A percentile compares a stretch with the other conserved stretches of the same genome.
Conservation (phyloP, 2,329 filamentous ascomycete species). For the Leptographium radiaticola region DNA sequence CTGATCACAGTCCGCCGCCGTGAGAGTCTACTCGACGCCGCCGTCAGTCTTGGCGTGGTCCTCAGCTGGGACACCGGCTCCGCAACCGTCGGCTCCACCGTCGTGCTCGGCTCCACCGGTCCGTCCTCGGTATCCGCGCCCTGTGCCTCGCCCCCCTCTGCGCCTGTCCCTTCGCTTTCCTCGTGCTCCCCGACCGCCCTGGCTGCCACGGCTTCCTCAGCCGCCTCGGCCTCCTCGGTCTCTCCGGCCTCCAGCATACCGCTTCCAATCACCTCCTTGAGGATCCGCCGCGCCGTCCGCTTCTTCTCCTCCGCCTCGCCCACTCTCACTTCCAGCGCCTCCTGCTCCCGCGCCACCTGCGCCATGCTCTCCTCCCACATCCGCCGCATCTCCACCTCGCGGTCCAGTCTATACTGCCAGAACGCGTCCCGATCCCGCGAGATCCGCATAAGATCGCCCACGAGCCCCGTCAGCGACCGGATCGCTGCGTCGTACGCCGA, state of each 20-base stretch:
- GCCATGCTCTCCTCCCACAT: conserved; percentile 99
- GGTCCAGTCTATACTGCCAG: conserved; percentile 90
- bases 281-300: conserved; percentile 74
- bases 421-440: conserved; percentile 88
- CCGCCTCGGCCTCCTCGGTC: conserved; percentile 9
- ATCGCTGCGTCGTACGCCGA: conserved; percentile 82
- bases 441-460: conserved; percentile 81
- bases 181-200: background rate
- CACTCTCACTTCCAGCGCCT: conserved; percentile 75
- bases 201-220: conserved; percentile 5
- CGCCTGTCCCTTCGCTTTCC: background rate
- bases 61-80: too few relatives aligned
- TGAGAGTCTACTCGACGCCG: conserved; percentile 18
- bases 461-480: conserved; percentile 68
- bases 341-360: conserved; percentile 86
- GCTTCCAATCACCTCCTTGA: conserved; percentile 69
- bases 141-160: background rate
- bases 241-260: conserved; percentile 18
- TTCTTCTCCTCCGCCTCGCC: conserved; percentile 85
- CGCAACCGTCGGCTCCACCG: background rate
- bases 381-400: conserved; percentile 78
- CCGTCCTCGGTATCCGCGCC: too few relatives aligned
- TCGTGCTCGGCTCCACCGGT: background rate
- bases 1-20: conserved; percentile 55
- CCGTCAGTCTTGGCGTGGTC: too few relatives aligned